phyloP scores from a whole-genome alignment of 2,329 filamentous ascomycete species.

The Tolypocladium ovalisporum region DNA sequence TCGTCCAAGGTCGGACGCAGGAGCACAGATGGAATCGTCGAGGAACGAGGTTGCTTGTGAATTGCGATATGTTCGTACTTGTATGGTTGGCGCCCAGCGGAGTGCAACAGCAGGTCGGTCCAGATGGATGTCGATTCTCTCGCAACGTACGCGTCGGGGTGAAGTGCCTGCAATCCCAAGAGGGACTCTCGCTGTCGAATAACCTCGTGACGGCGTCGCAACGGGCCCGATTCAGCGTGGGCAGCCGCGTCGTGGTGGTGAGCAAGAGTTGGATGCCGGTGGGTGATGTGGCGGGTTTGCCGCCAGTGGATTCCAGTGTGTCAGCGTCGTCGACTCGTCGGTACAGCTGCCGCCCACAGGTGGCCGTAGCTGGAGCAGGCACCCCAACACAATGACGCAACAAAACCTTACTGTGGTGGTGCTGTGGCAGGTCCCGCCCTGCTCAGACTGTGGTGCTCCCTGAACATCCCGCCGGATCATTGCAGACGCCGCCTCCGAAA shows the following conservation, averaged over 20 bases:
- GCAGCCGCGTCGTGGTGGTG: background rate
- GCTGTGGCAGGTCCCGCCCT: background rate
- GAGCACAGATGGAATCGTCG: background rate
- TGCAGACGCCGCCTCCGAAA: background rate
- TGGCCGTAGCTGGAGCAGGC: slow-evolving; percentile 8
- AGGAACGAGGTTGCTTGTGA: background rate
- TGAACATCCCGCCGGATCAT: slow-evolving; percentile 2
- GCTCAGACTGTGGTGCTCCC: too few relatives aligned
- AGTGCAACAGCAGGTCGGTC: background rate
- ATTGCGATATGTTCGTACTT: background rate
- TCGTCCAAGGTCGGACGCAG: background rate
- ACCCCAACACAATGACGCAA: slow-evolving; percentile 23
- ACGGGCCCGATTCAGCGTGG: background rate
- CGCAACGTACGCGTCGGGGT: background rate
- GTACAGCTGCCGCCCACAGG: background rate
- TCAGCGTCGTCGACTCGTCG: background rate
- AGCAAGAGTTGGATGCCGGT: background rate
- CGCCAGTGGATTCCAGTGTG: background rate
- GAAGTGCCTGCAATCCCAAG: background rate
- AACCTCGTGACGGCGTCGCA: background rate
- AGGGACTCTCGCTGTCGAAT: background rate
- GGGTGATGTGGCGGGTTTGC: background rate
- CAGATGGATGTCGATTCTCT: background rate
- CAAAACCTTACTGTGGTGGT: slow-evolving; percentile 1
- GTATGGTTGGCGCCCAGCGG: background rate